Evolutionary conservation across 805 yeast genomes (phyloP), one percentile per base, ranked within the genome.

Genomic region (Saturnispora sanitii): DNA sequence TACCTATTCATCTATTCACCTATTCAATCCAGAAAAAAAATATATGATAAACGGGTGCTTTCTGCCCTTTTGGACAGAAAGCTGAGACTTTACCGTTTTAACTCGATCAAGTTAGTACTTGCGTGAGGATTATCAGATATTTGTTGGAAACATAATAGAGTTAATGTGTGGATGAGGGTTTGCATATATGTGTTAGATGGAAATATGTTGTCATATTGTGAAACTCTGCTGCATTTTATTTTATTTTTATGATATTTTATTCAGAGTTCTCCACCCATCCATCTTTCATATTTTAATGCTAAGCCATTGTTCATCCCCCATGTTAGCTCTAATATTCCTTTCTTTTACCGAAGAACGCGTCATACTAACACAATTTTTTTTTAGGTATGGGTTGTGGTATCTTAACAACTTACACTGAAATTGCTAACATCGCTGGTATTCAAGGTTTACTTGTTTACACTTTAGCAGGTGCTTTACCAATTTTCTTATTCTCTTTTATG

Each of bases 371-470:
- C 15, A 26, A 15, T n/a, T 23, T 36, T 34, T 27, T 26, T 26
- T 17, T 54, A 81, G 92, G 84, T 36, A 68, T 85, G 79, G 96
- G 96, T 38, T 82, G 85, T 61, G 96, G 96, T 59, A 75, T 86
- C 40, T 64, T 88, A 28, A 74, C 92, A 9, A 82, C 96, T 0
- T 88, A 84, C 52, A 78, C 95, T 2, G 81, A 86, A 60, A 82
- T 88, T 48, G 95, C 90, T 3, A 86, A 86, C 46, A 65, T 78
- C 41, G 75, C 90, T 1, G 96, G 96, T 27, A 66, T 88, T 33
- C 95, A 87, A 51, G 96, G 96, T 3, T 66, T 88, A 36, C 55
- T 88, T 42, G 94, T 84, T 7, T 88, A 88, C 55, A 76, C 87
- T 1, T 49, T 85, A 11, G 64, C 81, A 15, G 92, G 95, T 28